Base-by-base conservation (phyloP, 2,329 filamentous ascomycete genomes). In the Botrytis pseudocinerea region DNA sequence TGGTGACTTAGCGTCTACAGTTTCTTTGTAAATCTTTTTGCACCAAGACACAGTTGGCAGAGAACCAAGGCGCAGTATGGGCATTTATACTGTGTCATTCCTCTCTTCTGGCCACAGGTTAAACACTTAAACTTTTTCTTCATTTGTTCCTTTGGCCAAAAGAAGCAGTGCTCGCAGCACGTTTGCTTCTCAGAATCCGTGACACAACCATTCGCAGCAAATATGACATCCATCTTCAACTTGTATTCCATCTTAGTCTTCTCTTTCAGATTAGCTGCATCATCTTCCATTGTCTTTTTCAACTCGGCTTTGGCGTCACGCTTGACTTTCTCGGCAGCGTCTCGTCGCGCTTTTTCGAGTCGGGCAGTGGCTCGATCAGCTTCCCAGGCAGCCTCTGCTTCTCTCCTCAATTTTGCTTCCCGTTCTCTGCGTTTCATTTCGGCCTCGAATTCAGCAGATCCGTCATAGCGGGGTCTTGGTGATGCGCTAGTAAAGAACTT, bases 101-200 rank as follows among this genome's bases (percentile, higher is more conserved):
- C 74, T 9, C 75, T 70, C 74, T 76, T 76, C 69, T 77, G 71
- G 4, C 46, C 63, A 63, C 76, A 78, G 12, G 18, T 63, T 8
- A 44, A 68, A 28, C 77, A 78, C 59, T 76, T 77, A 35, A 75
- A 72, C 68, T 78, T 78, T 42, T 65, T 72, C 60, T 73, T 75
- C 20, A 66, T 62, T 44, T 73, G 64, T 35, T 75, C 72, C 60
- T 75, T 76, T 4, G 74, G 63, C 74, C 76, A 78, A 38, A 77
- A 77, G 10, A 28, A 66, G 20, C 70, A 68, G 44, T 78, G 76
- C 12, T 60, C 59, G 59, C 77, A 78, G 18, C 28, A 69, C 18
- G 28, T 25, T 42, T 75, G 73, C 71, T 77, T 75, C 35, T 77
- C 75, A 5, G 18, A 64, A 4, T 68, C 60, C 2, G 75, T 77